Evolutionary conservation across 2,329 filamentous ascomycete genomes (phyloP).

Genomic region (Aspergillus aculeatus): DNA sequence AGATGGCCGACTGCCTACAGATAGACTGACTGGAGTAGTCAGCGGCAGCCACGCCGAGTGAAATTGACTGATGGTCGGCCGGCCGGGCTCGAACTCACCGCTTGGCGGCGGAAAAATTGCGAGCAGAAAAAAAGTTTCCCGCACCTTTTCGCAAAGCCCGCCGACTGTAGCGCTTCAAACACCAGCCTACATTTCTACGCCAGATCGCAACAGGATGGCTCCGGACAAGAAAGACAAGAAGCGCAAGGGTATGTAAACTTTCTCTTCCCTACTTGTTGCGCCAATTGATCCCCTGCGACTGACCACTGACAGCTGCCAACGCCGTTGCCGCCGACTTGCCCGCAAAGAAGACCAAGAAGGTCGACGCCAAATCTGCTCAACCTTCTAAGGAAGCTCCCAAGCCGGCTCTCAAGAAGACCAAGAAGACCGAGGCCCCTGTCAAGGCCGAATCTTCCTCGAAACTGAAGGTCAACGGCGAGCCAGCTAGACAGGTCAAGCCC

Average conservation of each 20-base stretch:
- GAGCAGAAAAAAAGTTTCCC: constrained; percentile 36
- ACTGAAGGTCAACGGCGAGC: constrained; percentile 34
- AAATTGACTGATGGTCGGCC: constrained; percentile 1
- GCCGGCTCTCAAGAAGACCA: constrained; percentile 35
- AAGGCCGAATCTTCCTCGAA: constrained; percentile 26
- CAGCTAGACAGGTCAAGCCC: constrained; percentile 40
- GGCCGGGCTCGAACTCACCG: constrained; percentile 27
- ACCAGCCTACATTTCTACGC: constrained; percentile 31
- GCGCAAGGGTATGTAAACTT: constrained; percentile 35
- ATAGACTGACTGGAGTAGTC: constrained; percentile 1
- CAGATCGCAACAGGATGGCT: constrained; percentile 46
- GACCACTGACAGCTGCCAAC: constrained; percentile 32
- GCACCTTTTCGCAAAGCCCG: constrained; percentile 13
- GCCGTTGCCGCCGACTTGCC: constrained; percentile 47
- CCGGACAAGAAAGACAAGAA: constrained; percentile 56
- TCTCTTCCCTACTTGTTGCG: constrained; percentile 10
- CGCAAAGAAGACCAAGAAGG: constrained; percentile 61
- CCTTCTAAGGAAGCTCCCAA: constrained; percentile 30
- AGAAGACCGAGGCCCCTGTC: constrained; percentile 20
- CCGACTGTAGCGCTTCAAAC: constrained; percentile 18
- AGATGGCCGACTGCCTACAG: background rate
- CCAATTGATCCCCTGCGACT: constrained; percentile 6
- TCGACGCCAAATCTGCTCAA: constrained; percentile 34
- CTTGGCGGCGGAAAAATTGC: constrained; percentile 21
- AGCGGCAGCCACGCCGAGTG: background rate